Percentiles rank a stretch among this genome's conserved stretches.
Evolutionary conservation across 495 filamentous ascomycete genomes (phyloP).

Genomic region (Chaetomium tenue): DNA sequence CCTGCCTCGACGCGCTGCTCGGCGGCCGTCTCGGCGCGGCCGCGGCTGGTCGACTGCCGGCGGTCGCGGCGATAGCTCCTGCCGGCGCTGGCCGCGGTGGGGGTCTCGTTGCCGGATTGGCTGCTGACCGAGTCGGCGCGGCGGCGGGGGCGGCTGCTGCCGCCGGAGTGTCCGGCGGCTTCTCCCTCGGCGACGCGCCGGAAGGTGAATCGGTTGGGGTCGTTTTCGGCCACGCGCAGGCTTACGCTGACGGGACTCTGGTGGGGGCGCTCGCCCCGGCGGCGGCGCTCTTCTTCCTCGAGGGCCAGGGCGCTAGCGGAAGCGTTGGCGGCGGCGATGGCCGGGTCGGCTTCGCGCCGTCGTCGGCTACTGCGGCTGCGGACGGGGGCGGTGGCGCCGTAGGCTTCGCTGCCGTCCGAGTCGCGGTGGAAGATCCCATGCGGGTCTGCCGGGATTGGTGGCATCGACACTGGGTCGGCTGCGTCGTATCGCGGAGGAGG

Average conservation of each 20-base stretch:
- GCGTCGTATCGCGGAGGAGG: conserved; percentile 39
- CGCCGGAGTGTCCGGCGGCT: conserved; percentile 35
- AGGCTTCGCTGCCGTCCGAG: conserved; percentile 56
- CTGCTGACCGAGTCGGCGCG: conserved; percentile 48
- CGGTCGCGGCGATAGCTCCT: conserved; percentile 20
- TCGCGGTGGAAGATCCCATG: conserved; percentile 54
- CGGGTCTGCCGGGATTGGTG: conserved; percentile 52
- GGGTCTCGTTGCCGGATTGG: conserved; percentile 45
- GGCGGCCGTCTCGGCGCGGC: conserved; percentile 41
- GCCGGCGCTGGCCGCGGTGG: conserved; percentile 31
- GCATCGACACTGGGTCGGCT: conserved; percentile 45
- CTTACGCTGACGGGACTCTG: conserved; percentile 50
- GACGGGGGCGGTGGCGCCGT: conserved; percentile 44
- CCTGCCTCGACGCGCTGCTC: conserved; percentile 39
- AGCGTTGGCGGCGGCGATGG: conserved; percentile 50
- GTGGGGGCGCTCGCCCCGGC: conserved; percentile 37
- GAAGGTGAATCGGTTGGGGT: conserved; percentile 72
- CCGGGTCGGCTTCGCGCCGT: conserved; percentile 47
- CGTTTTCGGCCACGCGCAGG: conserved; percentile 75
- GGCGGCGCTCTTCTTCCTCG: conserved; percentile 40
- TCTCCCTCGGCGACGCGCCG: conserved; percentile 79
- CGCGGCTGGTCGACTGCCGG: conserved; percentile 43
- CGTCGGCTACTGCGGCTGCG: conserved; percentile 33
- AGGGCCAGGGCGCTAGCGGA: conserved; percentile 43
- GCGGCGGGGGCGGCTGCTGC: conserved; percentile 33